Percentiles rank a stretch among this genome's conserved stretches.
phyloP scores from a whole-genome alignment of 352 stramenopile genomes.

The Phytophthora niederhauseri region DNA sequence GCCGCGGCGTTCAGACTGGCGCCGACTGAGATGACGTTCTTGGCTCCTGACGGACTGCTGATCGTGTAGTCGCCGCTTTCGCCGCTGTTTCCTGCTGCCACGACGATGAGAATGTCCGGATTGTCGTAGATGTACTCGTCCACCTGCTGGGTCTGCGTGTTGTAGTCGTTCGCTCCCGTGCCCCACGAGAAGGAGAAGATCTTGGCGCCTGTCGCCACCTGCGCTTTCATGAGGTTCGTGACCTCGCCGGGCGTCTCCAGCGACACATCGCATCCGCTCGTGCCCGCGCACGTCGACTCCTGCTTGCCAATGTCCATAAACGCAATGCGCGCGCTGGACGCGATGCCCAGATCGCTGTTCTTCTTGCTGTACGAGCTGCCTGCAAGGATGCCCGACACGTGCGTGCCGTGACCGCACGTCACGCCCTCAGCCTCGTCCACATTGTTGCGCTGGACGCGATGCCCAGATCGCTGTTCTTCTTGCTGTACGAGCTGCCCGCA shows the following conservation, averaged over 20 bases:
- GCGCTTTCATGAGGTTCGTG: constrained; percentile 57
- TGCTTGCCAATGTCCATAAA: constrained; percentile 91
- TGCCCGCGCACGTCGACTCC: constrained; percentile 38
- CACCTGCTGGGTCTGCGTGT: constrained; percentile 57
- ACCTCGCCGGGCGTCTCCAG: constrained; percentile 56
- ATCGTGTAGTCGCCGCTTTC: constrained; percentile 65
- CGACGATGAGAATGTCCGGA: constrained; percentile 78
- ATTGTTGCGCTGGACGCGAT: constrained; percentile 83
- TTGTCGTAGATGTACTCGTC: constrained; percentile 83
- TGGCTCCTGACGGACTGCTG: constrained; percentile 71
- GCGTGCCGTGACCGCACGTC: constrained; percentile 86
- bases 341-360: constrained; percentile 66
- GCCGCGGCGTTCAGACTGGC: constrained; percentile 62
- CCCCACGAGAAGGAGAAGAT: constrained; percentile 82
- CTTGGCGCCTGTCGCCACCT: constrained; percentile 57
- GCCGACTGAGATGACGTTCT: constrained; percentile 87
- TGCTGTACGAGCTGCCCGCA: constrained; percentile 61
- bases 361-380: constrained; percentile 58
- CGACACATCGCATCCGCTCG: constrained; percentile 45
- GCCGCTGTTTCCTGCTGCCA: constrained; percentile 85
- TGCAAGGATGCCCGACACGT: constrained; percentile 83
- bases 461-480: constrained; percentile 50
- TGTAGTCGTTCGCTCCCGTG: constrained; percentile 65
- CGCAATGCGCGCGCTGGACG: constrained; percentile 77
- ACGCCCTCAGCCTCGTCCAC: constrained; percentile 68